Base-by-base conservation (phyloP, 305 asterid species). In the Fraxinus floribunda region DNA sequence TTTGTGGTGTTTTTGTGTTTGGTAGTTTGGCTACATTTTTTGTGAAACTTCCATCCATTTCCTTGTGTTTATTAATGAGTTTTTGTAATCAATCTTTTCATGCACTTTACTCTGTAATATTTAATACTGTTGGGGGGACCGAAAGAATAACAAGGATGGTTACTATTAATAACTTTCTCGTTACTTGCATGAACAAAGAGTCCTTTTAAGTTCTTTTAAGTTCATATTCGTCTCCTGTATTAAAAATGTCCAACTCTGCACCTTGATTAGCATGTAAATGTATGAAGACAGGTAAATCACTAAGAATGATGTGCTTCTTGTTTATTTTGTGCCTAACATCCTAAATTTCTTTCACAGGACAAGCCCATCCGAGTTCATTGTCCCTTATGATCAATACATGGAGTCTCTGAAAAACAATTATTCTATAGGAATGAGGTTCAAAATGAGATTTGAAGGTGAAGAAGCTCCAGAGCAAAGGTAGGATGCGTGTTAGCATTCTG, bases 361-460 rank as follows among this genome's bases (percentile, higher is more conserved):
- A 35, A 96, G 99, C 90, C 99, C 98, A 10, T 88, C 97, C 70
- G 99, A 92, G 81, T 96, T 94, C 78, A 91, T 96, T 77, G 93
- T 96, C 84, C 98, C 99, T 1, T 89, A 87, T 86, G 97, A 94
- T 82, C 97, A 90, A 80, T 95, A 92, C 90, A 87, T 88, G 90
- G 99, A 95, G 88, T 91, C 98, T 81, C 80, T 89, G 32, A 94
- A 91, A 87, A 91, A 85, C 80, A 91, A 89, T 85, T 95, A 92
- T 79, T 91, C 99, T 0, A 90, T 95, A 81, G 99, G 98, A 75
- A 93, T 92, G 98, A 87, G 99, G 86, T 95, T 95, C 75, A 95
- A 94, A 86, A 95, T 95, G 99, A 90, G 93, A 89, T 95, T 95
- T n/a, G 99, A 95, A 93, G 99, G 99, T 82, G 99, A 95, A 91